Conservation (phyloP, 1,284 basidiomycete species). For the Polyporus tsugae region DNA sequence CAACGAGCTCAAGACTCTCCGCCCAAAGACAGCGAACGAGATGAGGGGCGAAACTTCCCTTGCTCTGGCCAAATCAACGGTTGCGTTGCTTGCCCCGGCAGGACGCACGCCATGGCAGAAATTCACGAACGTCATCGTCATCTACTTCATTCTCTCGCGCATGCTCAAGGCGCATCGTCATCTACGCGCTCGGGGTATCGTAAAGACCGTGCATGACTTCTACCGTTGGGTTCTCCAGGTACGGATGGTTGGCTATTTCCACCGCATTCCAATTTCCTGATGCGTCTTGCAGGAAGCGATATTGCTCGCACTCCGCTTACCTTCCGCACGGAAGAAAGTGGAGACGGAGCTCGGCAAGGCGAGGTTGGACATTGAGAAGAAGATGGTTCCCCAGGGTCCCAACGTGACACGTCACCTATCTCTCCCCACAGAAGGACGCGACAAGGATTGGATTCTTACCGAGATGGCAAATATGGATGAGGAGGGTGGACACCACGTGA, state of each 20-base stretch:
- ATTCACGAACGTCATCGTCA: conserved; percentile 67
- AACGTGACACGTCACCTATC: conserved; percentile 68
- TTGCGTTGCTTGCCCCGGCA: conserved; percentile 20
- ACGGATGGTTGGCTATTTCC: conserved; percentile 28
- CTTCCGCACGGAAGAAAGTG: conserved; percentile 73
- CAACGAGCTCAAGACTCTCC: neutral
- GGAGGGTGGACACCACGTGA: conserved; percentile 53
- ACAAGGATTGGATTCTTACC: conserved; percentile 78
- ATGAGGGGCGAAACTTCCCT: neutral
- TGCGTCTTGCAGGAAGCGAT: conserved; percentile 59
- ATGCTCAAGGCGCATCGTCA: conserved; percentile 68
- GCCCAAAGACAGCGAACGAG: neutral
- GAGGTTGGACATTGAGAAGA: conserved; percentile 68
- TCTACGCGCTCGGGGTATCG: conserved; percentile 76
- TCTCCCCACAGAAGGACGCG: conserved; percentile 74
- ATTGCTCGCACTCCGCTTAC: conserved; percentile 70
- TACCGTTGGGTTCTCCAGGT: conserved; percentile 68
- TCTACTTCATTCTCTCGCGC: conserved; percentile 67
- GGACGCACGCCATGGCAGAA: conserved; percentile 49
- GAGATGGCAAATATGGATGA: conserved; percentile 85
- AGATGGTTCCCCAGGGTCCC: conserved; percentile 71
- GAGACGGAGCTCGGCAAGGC: conserved; percentile 75
- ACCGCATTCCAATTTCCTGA: neutral
- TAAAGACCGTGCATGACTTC: conserved; percentile 58
- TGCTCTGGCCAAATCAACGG: conserved; percentile 2